These are phyloP conservation scores for Gaeumannomyces tritici DNA, from an alignment of 2,329 filamentous ascomycete genomes.

Conservation along the genomic window DNA sequence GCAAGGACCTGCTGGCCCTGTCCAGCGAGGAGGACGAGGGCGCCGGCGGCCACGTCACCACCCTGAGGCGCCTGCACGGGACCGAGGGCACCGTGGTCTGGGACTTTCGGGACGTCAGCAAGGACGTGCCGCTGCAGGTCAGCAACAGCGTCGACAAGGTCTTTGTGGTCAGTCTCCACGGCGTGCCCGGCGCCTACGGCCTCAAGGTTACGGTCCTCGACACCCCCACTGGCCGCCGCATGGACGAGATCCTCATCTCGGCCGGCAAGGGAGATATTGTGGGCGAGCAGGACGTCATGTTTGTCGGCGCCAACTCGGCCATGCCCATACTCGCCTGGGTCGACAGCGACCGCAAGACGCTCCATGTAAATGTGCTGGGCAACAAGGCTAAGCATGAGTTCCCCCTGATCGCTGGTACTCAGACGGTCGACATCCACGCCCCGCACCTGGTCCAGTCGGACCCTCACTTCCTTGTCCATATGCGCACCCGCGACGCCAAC, in stretches of 20 bases:
- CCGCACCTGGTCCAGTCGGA: conserved; percentile 62
- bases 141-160: conserved; percentile 60
- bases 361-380: conserved; percentile 64
- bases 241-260: conserved; percentile 61
- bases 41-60: conserved; percentile 28
- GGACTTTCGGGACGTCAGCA: conserved; percentile 59
- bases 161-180: conserved; percentile 69
- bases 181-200: conserved; percentile 59
- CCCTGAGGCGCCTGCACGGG: conserved; percentile 64
- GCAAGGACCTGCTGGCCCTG: conserved; percentile 65
- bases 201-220: conserved; percentile 70
- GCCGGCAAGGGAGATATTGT: conserved; percentile 62
- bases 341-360: conserved; percentile 48
- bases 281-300: conserved; percentile 54
- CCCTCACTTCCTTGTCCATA: conserved; percentile 80
- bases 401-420: conserved; percentile 34
- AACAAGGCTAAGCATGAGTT: conserved; percentile 48
- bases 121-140: conserved; percentile 66
- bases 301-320: conserved; percentile 67
- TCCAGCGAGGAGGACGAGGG: conserved; percentile 47
- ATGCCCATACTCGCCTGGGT: conserved; percentile 70
- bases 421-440: conserved; percentile 58
- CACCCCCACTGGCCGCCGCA: conserved; percentile 59
- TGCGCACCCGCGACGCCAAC: conserved; percentile 57
- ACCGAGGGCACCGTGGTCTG: conserved; percentile 65